Base-by-base conservation (phyloP, 176 grass and related monocot genomes). In the Saccharum officinarum region DNA sequence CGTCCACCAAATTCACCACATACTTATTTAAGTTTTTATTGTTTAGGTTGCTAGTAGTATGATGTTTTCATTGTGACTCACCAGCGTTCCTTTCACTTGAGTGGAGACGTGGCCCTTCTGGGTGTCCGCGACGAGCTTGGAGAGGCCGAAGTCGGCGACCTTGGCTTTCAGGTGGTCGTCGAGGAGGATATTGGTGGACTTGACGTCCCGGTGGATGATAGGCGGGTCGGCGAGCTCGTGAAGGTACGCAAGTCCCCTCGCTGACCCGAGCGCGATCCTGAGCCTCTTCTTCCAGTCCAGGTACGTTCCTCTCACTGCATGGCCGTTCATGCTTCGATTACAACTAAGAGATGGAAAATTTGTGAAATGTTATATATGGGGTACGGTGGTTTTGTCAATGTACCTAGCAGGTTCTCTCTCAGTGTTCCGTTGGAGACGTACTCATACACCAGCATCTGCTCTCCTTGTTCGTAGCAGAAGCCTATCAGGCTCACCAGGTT, bases 391-490 rank as follows among this genome's bases (percentile, higher is more conserved):
- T 52, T 34, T 47, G 40, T 46, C 1, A 0, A 80, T 39, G 45
- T 81, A 91, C 95, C 92, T 66, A 75, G 47, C 49, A 97, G 65
- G 64, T 90, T 92, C 8, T 97, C 92, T 77, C 84, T 83, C 34
- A 97, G 4, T 3, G 95, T 84, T 22, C 92, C 92, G 23, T 89
- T 94, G 39, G 86, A 71, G 22, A 95, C 20, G 23, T 86, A 97
- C 87, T 97, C 95, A 38, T 97, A 97, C 44, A 97, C 92, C 47
- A 97, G 75, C 81, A 93, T 90, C 88, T 92, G 88, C 72, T 97
- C 94, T 1, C 86, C 90, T 77, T 97, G 87, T 16, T 94, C 83
- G 61, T 86, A 86, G 91, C 95, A 97, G 86, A 95, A 97, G 12
- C 95, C 95, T 0, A 97, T 88, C 40, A 97, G 86, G 28, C 84